Evolutionary conservation across 2,329 filamentous ascomycete genomes (phyloP).

Genomic region (Nigrospora osmanthi): DNA sequence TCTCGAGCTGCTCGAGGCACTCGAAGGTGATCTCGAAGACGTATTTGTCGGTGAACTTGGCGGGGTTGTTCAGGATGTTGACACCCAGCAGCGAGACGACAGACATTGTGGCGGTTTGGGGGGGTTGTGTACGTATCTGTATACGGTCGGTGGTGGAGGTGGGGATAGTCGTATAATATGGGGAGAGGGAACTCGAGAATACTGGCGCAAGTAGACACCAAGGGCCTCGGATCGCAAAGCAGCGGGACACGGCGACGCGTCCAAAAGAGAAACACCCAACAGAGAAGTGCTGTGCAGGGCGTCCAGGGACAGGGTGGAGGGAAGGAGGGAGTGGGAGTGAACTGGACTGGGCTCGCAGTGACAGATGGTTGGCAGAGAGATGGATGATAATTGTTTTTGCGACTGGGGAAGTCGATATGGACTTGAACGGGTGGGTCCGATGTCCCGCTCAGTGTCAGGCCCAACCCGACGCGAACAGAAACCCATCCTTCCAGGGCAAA

Average conservation of each 20-base stretch:
- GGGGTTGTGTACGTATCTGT: neutral
- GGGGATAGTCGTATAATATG: constrained; percentile 5
- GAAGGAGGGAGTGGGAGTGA: no score
- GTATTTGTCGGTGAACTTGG: constrained; percentile 86
- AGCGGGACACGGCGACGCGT: no score
- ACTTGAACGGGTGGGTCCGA: no score
- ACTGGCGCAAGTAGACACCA: no score
- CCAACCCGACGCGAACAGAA: no score
- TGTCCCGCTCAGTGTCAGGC: no score
- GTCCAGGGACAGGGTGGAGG: no score
- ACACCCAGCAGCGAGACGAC: constrained; percentile 94
- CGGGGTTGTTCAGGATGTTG: constrained; percentile 94
- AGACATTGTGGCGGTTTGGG: constrained; percentile 55
- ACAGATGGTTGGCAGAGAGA: neutral
- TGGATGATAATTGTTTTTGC: constrained; percentile 1
- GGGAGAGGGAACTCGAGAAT: neutral
- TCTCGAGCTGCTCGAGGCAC: constrained; percentile 88
- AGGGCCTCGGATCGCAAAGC: no score
- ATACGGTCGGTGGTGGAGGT: constrained; percentile 1
- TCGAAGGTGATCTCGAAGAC: constrained; percentile 99
- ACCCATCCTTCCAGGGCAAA: no score
- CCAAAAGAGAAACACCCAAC: no score
- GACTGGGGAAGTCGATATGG: neutral
- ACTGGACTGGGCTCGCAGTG: no score
- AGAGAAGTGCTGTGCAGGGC: no score